Conservation (phyloP, 2,329 filamentous ascomycete genomes). For the Penicillium sp. region DNA sequence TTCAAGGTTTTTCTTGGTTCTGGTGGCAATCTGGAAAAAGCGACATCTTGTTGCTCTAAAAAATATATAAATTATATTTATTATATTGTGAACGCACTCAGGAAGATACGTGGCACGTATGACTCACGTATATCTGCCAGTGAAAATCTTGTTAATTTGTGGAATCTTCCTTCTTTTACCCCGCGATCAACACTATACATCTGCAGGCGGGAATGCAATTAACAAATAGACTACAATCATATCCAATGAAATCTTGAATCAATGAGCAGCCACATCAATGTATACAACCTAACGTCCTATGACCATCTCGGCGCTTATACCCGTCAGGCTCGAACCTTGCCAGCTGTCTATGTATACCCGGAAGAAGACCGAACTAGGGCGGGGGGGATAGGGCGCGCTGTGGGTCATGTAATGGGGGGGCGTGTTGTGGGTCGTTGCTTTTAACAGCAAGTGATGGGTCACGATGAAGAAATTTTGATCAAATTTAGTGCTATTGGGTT, state of each 20-base stretch:
- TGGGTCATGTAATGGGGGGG: not conserved
- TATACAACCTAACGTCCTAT: not conserved
- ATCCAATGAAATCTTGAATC: not conserved
- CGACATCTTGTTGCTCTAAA: not conserved
- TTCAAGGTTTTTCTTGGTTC: not conserved
- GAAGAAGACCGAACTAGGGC: constrained; percentile 1
- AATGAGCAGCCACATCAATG: not conserved
- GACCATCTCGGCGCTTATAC: not conserved
- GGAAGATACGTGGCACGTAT: too few relatives aligned
- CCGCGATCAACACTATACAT: not conserved
- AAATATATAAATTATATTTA: not conserved
- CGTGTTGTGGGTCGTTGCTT: not conserved
- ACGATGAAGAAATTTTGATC: constrained; percentile 2
- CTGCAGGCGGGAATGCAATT: not conserved
- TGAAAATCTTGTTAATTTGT: not conserved
- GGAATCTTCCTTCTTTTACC: not conserved
- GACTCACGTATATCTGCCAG: not conserved
- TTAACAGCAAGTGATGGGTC: constrained; percentile 2
- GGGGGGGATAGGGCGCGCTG: constrained; percentile 1
- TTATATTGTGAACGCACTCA: not conserved
- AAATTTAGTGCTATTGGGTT: not conserved
- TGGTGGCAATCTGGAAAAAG: not conserved
- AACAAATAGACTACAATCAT: not conserved
- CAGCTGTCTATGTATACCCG: not conserved
- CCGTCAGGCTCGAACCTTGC: not conserved